Percentiles rank a stretch among this genome's conserved stretches.
phyloP scores from a whole-genome alignment of 129 eudicot species.

The Tagetes erecta region DNA sequence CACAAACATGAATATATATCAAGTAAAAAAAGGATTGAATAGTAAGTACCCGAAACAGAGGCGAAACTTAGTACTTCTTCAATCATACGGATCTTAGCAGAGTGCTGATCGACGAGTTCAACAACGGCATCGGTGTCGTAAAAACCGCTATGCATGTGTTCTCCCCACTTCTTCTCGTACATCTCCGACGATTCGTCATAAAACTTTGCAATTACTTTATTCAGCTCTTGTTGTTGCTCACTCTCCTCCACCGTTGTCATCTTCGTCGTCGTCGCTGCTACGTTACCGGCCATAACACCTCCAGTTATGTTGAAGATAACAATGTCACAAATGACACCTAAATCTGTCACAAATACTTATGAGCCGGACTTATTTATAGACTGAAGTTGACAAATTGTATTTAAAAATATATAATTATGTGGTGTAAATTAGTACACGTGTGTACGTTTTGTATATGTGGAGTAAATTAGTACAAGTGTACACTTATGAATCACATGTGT shows the following conservation, averaged over 20 bases:
- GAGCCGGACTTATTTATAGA: not conserved
- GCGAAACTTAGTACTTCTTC: constrained; percentile 74
- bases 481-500: no score
- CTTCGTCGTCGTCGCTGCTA: not conserved
- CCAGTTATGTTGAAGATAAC: no score
- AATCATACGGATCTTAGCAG: constrained; percentile 92
- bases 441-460: no score
- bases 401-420: no score
- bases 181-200: constrained; percentile 80
- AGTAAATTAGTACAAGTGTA: no score
- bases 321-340: constrained; percentile 2
- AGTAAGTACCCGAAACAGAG: constrained; percentile 48
- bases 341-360: not conserved
- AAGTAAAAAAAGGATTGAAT: not conserved
- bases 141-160: constrained; percentile 90
- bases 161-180: constrained; percentile 96
- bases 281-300: constrained; percentile 12
- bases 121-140: constrained; percentile 49
- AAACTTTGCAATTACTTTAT: constrained; percentile 74
- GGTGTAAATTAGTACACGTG: no score
- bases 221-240: constrained; percentile 15
- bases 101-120: constrained; percentile 58
- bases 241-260: not conserved
- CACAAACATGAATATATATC: not conserved
- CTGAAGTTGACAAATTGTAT: no score